These are phyloP conservation scores for Phytopythium vexans DNA, from an alignment of 352 stramenopile genomes.

Conservation along the genomic window DNA sequence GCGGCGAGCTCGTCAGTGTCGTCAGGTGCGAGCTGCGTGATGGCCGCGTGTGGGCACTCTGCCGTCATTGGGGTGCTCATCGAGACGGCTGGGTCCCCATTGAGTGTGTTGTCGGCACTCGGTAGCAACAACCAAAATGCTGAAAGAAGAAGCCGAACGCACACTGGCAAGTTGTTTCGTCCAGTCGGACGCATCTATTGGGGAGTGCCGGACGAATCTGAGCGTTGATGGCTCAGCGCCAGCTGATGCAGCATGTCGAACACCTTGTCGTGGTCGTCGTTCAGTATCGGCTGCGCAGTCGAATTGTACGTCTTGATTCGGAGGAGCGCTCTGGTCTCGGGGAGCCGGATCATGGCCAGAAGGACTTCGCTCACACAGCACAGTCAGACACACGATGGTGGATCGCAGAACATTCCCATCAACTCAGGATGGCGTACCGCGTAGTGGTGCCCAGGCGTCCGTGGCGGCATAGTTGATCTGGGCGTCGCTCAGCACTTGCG, in stretches of 20 bases:
- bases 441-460: constrained; percentile 71
- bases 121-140: constrained; percentile 3
- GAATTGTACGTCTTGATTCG: constrained; percentile 70
- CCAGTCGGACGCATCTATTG: no score
- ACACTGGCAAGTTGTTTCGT: no score
- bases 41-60: no score
- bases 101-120: no score
- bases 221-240: constrained; percentile 18
- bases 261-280: constrained; percentile 43
- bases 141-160: no score
- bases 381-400: constrained; percentile 6
- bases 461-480: constrained; percentile 82
- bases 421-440: constrained; percentile 43
- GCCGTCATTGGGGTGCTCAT: no score
- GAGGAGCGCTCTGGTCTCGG: constrained; percentile 49
- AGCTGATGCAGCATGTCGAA: constrained; percentile 45
- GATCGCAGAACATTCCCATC: background rate
- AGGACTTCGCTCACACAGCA: constrained; percentile 64
- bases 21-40: no score
- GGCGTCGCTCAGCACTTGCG: constrained; percentile 47
- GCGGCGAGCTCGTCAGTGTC: no score
- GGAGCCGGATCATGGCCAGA: constrained; percentile 68
- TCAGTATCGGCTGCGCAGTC: constrained; percentile 25
- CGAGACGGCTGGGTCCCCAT: no score
- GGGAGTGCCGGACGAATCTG: no score